phyloP scores from a whole-genome alignment of 257 asterid species.

The Leonotis leonurus region DNA sequence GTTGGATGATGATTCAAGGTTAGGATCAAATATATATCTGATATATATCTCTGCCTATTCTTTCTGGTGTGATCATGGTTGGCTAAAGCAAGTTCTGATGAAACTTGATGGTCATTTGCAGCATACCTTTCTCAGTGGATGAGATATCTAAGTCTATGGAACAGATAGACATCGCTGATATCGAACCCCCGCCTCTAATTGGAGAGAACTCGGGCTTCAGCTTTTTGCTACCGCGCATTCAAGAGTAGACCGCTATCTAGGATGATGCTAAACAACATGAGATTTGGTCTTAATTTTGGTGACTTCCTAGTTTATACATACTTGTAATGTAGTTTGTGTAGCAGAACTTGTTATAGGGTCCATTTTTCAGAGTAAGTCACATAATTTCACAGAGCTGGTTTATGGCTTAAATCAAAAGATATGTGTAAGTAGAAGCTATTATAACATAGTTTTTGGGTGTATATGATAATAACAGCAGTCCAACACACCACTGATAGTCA shows the following conservation, averaged over 20 bases:
- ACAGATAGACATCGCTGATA: constrained; percentile 75
- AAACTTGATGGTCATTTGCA: constrained; percentile 32
- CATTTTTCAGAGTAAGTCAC: background rate
- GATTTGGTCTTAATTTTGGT: background rate
- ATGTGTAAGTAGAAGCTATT: constrained; percentile 2
- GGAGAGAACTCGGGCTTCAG: constrained; percentile 88
- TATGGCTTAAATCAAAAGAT: background rate
- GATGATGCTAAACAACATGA: background rate
- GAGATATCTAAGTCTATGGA: constrained; percentile 96
- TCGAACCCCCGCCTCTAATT: constrained; percentile 78
- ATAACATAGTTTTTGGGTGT: no score
- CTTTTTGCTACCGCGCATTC: constrained; percentile 65
- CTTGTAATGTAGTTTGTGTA: constrained; percentile 15
- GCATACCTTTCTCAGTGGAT: constrained; percentile 95
- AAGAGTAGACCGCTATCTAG: constrained; percentile 9
- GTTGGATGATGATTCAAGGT: constrained; percentile 98
- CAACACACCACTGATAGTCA: no score
- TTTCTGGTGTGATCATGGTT: no score
- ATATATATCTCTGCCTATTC: background rate
- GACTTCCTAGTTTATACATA: background rate
- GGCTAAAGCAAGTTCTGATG: constrained; percentile 19
- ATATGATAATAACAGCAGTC: no score
- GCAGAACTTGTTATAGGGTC: constrained; percentile 1
- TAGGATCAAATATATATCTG: constrained; percentile 16
- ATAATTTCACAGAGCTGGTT: background rate